phyloP scores from a whole-genome alignment of 2,329 filamentous ascomycete species.

The Colletotrichum navitas region DNA sequence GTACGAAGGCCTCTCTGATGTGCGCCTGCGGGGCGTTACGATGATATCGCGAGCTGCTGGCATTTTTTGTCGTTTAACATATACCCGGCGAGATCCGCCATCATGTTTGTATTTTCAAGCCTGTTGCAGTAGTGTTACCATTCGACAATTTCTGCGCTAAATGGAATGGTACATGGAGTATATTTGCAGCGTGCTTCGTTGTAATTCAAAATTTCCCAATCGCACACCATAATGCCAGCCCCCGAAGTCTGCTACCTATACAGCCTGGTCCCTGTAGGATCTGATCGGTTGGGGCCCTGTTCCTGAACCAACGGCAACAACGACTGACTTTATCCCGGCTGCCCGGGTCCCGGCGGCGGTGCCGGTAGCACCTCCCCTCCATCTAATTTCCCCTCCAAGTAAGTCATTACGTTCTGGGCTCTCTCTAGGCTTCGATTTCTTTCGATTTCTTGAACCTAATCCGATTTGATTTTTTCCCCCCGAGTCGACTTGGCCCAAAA shows the following conservation, averaged over 20 bases:
- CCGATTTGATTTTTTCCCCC: background rate
- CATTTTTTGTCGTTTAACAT: conserved; percentile 35
- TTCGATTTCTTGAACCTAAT: background rate
- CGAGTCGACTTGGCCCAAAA: background rate
- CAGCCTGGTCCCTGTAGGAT: conserved; percentile 19
- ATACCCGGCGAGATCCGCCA: conserved; percentile 43
- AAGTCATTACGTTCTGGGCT: background rate
- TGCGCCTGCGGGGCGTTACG: conserved; percentile 6
- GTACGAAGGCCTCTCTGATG: background rate
- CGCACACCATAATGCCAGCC: background rate
- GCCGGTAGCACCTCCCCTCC: background rate
- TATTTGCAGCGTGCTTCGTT: background rate
- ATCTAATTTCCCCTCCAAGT: background rate
- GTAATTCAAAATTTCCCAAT: background rate
- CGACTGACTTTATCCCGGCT: conserved; percentile 22
- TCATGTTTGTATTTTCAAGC: conserved; percentile 20
- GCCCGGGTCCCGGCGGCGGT: background rate
- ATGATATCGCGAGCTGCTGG: conserved; percentile 28
- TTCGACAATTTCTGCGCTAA: background rate
- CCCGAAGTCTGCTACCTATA: background rate
- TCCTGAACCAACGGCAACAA: conserved; percentile 15
- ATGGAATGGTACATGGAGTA: conserved; percentile 32
- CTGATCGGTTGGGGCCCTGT: conserved; percentile 3
- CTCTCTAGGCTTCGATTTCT: background rate
- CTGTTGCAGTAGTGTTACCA: background rate